These are phyloP conservation scores for Chaetomiaceae sp. DNA, from an alignment of 2,329 filamentous ascomycete species.

Conservation along the genomic window DNA sequence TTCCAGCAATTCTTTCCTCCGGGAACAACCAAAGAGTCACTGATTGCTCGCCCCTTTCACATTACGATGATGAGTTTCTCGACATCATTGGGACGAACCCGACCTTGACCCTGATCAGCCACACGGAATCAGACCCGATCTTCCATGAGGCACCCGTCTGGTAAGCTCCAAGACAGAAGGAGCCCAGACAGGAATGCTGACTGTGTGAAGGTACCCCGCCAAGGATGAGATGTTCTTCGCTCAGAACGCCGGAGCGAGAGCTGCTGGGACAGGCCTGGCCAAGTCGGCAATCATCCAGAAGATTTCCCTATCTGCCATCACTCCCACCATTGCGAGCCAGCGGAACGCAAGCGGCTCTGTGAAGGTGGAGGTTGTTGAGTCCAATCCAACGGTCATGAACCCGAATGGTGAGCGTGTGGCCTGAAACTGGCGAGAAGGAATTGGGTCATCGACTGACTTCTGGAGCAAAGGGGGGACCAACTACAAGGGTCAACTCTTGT, in stretches of 20 bases:
- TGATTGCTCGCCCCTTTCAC: slow-evolving; percentile 40
- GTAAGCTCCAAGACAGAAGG: too few relatives aligned
- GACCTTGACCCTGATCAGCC: slow-evolving; percentile 46
- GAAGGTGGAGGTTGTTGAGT: slow-evolving; percentile 39
- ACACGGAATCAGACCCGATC: slow-evolving; percentile 40
- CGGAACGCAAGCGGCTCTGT: slow-evolving; percentile 39
- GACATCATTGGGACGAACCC: slow-evolving; percentile 47
- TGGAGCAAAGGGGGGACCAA: slow-evolving; percentile 43
- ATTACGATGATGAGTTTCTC: slow-evolving; percentile 50
- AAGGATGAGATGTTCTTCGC: slow-evolving; percentile 53
- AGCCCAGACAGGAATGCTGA: background rate
- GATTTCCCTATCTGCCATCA: slow-evolving; percentile 42
- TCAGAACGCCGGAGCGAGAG: slow-evolving; percentile 45
- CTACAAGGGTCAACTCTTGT: slow-evolving; percentile 46
- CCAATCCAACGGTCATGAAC: slow-evolving; percentile 43
- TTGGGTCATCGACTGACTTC: background rate
- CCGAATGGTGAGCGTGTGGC: slow-evolving; percentile 40
- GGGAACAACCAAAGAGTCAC: slow-evolving; percentile 36
- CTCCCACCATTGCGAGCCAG: slow-evolving; percentile 34
- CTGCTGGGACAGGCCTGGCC: slow-evolving; percentile 46
- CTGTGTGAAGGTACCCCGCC: slow-evolving; percentile 36
- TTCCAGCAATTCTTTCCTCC: slow-evolving; percentile 39
- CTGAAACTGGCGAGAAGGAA: rapidly evolving
- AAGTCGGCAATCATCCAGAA: slow-evolving; percentile 50
- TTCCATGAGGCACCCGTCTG: slow-evolving; percentile 56